Percentiles rank a stretch among this genome's conserved stretches.
Evolutionary conservation across 2,329 filamentous ascomycete genomes (phyloP).

Genomic region (Furcasterigmium sp.): DNA sequence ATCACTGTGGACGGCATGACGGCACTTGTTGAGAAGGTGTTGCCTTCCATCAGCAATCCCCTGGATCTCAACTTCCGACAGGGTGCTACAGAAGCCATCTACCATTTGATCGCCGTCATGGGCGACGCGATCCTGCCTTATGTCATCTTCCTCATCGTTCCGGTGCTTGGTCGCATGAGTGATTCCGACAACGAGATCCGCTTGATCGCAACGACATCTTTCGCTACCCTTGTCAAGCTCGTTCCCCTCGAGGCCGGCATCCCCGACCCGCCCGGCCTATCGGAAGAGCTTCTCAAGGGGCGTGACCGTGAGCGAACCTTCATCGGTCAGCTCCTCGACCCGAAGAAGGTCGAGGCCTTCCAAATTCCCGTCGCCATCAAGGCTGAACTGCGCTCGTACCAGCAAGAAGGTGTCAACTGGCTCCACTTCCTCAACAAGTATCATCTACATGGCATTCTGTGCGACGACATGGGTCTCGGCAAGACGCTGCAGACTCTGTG

Average conservation of each 20-base stretch:
- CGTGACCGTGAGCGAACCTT: conserved; percentile 94
- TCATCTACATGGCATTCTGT: conserved; percentile 95
- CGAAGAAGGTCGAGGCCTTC: conserved; percentile 94
- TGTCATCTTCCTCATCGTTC: conserved; percentile 97
- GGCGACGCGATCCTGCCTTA: conserved; percentile 93
- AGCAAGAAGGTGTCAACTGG: conserved; percentile 99
- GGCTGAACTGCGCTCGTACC: conserved; percentile 91
- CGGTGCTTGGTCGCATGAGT: conserved; percentile 95
- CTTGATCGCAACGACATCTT: conserved; percentile 90
- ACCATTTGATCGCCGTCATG: conserved; percentile 97
- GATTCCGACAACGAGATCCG: conserved; percentile 96
- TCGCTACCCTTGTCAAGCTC: conserved; percentile 93
- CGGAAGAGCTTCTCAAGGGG: conserved; percentile 79
- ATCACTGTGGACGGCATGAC: conserved; percentile 96
- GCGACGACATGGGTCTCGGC: conserved; percentile 97
- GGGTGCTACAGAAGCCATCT: conserved; percentile 90
- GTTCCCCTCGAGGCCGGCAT: conserved; percentile 97
- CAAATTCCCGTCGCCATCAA: conserved; percentile 95
- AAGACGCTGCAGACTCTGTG: conserved; percentile 97
- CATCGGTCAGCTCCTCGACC: conserved; percentile 91
- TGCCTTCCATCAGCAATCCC: conserved; percentile 88
- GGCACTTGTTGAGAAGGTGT: conserved; percentile 84
- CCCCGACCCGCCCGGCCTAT: conserved; percentile 89
- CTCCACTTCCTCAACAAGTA: conserved; percentile 97
- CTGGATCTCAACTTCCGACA: conserved; percentile 85